phyloP scores from a whole-genome alignment of 176 grass and related monocot species.

The Bothriochloa decipiens region DNA sequence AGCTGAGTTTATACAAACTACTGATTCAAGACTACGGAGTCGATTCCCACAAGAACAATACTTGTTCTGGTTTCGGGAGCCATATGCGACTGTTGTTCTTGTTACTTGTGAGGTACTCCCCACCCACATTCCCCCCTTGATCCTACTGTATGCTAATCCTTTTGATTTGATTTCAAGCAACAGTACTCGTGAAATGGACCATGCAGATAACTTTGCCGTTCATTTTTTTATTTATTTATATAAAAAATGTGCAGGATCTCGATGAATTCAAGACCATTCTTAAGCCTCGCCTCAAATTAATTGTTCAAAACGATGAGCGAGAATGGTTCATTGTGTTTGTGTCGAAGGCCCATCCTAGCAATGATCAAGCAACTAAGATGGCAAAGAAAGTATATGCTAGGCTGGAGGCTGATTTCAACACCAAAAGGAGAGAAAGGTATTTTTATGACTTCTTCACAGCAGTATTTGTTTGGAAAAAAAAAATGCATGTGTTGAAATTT shows the following conservation, averaged over 20 bases:
- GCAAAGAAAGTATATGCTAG: conserved; percentile 91
- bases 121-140: not conserved
- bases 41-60: conserved; percentile 95
- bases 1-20: conserved; percentile 92
- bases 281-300: conserved; percentile 95
- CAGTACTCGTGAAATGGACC: conserved; percentile 18
- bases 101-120: conserved; percentile 84
- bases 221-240: conserved; percentile 1
- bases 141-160: conserved; percentile 15
- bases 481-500: conserved; percentile 23
- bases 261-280: conserved; percentile 98
- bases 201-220: conserved; percentile 31
- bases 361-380: conserved; percentile 93
- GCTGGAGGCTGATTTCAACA: conserved; percentile 97
- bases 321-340: conserved; percentile 99
- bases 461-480: conserved; percentile 7
- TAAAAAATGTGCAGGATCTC: conserved; percentile 70
- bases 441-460: not conserved
- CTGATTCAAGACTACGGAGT: conserved; percentile 90
- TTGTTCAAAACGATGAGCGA: conserved; percentile 97
- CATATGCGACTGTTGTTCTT: conserved; percentile 90
- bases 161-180: conserved; percentile 28
- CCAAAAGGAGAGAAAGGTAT: conserved; percentile 96
- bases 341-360: conserved; percentile 87
- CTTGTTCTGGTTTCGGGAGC: conserved; percentile 93